Base-by-base conservation (phyloP, 2,329 filamentous ascomycete genomes). In the Juglanconis sp. region DNA sequence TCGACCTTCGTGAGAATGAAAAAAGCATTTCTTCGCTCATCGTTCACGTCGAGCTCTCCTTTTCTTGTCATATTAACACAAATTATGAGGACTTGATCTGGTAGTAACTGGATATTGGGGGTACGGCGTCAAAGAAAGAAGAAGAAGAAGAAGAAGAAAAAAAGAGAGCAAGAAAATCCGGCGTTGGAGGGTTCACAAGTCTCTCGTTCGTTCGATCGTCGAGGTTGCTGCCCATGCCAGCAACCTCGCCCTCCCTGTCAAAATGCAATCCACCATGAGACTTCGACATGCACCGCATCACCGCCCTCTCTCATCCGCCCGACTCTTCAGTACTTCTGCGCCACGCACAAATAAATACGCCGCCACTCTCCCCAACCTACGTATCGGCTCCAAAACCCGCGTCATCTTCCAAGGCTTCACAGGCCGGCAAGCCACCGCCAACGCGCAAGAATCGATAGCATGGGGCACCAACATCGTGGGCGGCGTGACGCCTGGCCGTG, bases 401-500 rank as follows among this genome's bases (percentile, higher is more conserved):
- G 62, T 63, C 32, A 59, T 63, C 34, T 63, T 63, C 50, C 62
- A 63, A 38, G 62, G 62, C 35, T 68, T 61, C 53, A 62, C 59
- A 10, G 59, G 60, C 56, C 53, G 56, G n/a, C 77, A 86, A 74
- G 89, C 90, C 10, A 93, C 90, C 2, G 83, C 84, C 66, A 92
- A 94, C 73, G 90, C 89, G 36, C 83, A 85, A 72, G 88, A 92
- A 71, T 91, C 89, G 11, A 76, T 93, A 61, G 85, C 80, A 72
- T 94, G 89, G 82, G 90, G 90, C 11, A 93, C 90, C 44, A 89
- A 91, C 42, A 87, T 94, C 61, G 88, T 94, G 0, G 90, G 90
- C 35, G 90, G 90, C 32, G 88, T 92, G 17, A 91, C 85, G 56
- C 90, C 90, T 0, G 86, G 86, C 3, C 84, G 87, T 53, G 82